phyloP scores from a whole-genome alignment of 2,329 filamentous ascomycete genomes.

The Verticillium alfalfae region DNA sequence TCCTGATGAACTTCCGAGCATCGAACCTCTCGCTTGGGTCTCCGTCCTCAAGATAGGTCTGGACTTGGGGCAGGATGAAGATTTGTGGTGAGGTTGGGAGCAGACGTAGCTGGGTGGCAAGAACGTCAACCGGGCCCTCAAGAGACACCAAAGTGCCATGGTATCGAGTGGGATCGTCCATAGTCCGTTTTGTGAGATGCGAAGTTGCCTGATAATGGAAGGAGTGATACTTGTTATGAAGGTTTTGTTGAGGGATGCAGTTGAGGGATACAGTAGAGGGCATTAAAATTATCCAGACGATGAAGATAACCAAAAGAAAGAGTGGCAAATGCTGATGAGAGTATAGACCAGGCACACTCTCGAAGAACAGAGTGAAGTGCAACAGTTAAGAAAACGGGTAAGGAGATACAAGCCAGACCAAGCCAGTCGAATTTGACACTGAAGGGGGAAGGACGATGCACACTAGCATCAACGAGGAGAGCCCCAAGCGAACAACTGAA shows the following conservation, averaged over 20 bases:
- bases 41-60: constrained; percentile 35
- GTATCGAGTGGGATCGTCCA: constrained; percentile 14
- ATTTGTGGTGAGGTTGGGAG: constrained; percentile 55
- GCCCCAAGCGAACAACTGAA: background rate
- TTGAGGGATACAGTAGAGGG: background rate
- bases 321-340: too few species aligned
- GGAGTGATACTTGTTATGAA: background rate
- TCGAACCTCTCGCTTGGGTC: constrained; percentile 20
- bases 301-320: too few species aligned
- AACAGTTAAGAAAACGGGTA: too few species aligned
- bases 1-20: constrained; percentile 31
- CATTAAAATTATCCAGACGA: too few species aligned
- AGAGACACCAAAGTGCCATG: constrained; percentile 53
- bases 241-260: background rate
- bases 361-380: too few species aligned
- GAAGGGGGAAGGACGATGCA: too few species aligned
- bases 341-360: too few species aligned
- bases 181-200: background rate
- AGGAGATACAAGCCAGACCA: too few species aligned
- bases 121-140: constrained; percentile 48
- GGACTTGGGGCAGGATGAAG: constrained; percentile 48
- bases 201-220: background rate
- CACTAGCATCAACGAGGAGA: background rate
- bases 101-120: constrained; percentile 55
- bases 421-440: too few species aligned